phyloP scores from a whole-genome alignment of 2,329 filamentous ascomycete genomes.

The Talaromyces islandicus region DNA sequence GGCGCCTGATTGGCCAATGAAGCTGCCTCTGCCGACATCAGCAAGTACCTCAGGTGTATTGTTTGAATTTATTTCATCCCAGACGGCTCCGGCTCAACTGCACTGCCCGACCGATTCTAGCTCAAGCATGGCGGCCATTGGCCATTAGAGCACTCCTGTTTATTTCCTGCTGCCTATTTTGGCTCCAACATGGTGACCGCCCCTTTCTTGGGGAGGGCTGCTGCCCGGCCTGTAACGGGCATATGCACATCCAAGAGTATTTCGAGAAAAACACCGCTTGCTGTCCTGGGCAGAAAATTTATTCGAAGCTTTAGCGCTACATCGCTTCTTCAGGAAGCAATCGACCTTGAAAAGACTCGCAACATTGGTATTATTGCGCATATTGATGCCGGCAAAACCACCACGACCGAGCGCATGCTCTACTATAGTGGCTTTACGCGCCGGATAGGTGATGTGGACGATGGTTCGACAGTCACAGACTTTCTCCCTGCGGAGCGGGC shows the following conservation, averaged over 20 bases:
- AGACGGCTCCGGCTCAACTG: not conserved
- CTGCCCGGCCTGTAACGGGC: slow-evolving; percentile 3
- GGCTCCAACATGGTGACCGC: slow-evolving; percentile 7
- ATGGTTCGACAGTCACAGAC: slow-evolving; percentile 94
- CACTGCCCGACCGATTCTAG: not conserved
- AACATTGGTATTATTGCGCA: slow-evolving; percentile 99
- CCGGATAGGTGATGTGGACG: slow-evolving; percentile 88
- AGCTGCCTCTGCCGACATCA: not conserved
- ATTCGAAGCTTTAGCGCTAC: slow-evolving; percentile 24
- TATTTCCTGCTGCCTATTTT: not conserved
- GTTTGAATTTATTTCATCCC: not conserved
- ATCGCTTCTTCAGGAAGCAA: slow-evolving; percentile 16
- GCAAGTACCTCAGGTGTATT: not conserved
- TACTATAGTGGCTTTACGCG: slow-evolving; percentile 89
- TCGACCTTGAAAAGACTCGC: slow-evolving; percentile 58
- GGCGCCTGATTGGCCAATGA: slow-evolving; percentile 11
- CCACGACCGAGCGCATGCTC: slow-evolving; percentile 97
- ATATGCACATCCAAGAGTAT: slow-evolving; percentile 1
- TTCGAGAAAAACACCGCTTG: not conserved
- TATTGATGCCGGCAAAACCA: slow-evolving; percentile 98
- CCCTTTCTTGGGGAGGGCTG: slow-evolving; percentile 4
- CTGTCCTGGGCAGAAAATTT: not conserved
- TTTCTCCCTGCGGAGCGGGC: slow-evolving; percentile 90
- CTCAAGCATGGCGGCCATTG: not conserved
- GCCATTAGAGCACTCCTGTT: not conserved